Percentiles rank a stretch among this genome's conserved stretches.
Evolutionary conservation across 2,329 filamentous ascomycete species (phyloP).

Genomic region (Arthroderma sp.): DNA sequence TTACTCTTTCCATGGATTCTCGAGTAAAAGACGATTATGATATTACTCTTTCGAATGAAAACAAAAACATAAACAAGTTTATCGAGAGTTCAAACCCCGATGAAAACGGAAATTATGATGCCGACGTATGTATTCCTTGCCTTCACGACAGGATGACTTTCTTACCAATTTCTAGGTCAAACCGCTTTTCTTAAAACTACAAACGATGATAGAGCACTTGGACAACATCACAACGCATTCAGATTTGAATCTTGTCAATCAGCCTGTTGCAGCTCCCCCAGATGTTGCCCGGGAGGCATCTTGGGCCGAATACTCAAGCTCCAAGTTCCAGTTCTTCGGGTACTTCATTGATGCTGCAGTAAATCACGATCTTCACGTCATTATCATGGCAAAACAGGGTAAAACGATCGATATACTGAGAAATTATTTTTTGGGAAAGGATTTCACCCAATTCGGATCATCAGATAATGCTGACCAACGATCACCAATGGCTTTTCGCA

Average conservation of each 20-base stretch:
- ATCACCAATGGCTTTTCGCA: conserved; percentile 23
- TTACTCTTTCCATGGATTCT: conserved; percentile 31
- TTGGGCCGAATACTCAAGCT: conserved; percentile 35
- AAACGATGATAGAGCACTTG: conserved; percentile 22
- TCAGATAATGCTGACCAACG: conserved; percentile 14
- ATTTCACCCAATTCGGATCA: not conserved
- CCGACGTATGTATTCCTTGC: conserved; percentile 16
- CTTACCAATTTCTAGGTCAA: conserved; percentile 10
- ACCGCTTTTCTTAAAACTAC: conserved; percentile 19
- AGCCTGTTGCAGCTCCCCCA: conserved; percentile 21
- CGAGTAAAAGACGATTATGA: conserved; percentile 32
- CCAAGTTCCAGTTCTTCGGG: conserved; percentile 34
- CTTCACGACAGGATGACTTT: not conserved
- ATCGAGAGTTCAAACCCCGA: conserved; percentile 9
- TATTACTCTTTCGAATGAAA: conserved; percentile 18
- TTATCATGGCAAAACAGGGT: conserved; percentile 26
- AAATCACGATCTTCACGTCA: conserved; percentile 24
- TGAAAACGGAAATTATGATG: conserved; percentile 1
- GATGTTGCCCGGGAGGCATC: conserved; percentile 26
- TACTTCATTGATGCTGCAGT: conserved; percentile 27
- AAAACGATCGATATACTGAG: conserved; percentile 27
- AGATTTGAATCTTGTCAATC: conserved; percentile 30
- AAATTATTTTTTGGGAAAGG: conserved; percentile 29
- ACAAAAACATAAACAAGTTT: conserved; percentile 20
- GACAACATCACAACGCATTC: conserved; percentile 33